phyloP scores from a whole-genome alignment of 2,329 filamentous ascomycete genomes.

The Cladosporium colombiae region DNA sequence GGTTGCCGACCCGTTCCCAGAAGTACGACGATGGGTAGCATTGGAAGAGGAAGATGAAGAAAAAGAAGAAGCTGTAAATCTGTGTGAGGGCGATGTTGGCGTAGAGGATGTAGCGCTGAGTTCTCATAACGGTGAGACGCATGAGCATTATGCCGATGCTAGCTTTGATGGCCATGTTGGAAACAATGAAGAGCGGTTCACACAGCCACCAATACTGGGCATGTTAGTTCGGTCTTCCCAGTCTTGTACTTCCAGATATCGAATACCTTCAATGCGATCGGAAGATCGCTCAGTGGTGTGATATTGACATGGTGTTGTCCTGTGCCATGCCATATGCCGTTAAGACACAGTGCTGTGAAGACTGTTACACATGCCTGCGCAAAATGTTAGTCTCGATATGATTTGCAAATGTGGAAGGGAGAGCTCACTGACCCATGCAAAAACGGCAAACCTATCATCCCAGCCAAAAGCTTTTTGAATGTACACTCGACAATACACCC shows the following conservation, averaged over 20 bases:
- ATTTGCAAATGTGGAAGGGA: background rate
- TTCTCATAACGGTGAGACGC: slow-evolving; percentile 19
- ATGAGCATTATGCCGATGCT: slow-evolving; percentile 26
- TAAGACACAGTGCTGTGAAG: slow-evolving; percentile 44
- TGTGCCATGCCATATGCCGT: slow-evolving; percentile 42
- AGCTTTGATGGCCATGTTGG: slow-evolving; percentile 27
- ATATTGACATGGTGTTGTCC: slow-evolving; percentile 42
- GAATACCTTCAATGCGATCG: slow-evolving; percentile 26
- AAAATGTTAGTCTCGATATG: background rate
- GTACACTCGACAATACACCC: background rate
- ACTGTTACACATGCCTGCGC: slow-evolving; percentile 21
- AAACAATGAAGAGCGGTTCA: slow-evolving; percentile 23
- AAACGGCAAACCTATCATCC: slow-evolving; percentile 11
- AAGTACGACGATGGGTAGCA: slow-evolving; percentile 25
- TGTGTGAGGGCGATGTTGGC: slow-evolving; percentile 22
- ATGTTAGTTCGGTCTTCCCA: background rate
- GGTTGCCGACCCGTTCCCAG: slow-evolving; percentile 21
- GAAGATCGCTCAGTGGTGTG: slow-evolving; percentile 23
- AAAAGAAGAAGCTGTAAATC: slow-evolving; percentile 23
- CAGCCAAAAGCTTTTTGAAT: slow-evolving; percentile 15
- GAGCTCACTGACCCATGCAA: background rate
- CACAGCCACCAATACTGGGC: slow-evolving; percentile 45
- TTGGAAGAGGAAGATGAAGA: slow-evolving; percentile 27
- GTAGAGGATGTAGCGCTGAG: slow-evolving; percentile 21
- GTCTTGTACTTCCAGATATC: background rate